Evolutionary conservation across 768 basidiomycete species (phyloP).

Genomic region (Mycena pura): DNA sequence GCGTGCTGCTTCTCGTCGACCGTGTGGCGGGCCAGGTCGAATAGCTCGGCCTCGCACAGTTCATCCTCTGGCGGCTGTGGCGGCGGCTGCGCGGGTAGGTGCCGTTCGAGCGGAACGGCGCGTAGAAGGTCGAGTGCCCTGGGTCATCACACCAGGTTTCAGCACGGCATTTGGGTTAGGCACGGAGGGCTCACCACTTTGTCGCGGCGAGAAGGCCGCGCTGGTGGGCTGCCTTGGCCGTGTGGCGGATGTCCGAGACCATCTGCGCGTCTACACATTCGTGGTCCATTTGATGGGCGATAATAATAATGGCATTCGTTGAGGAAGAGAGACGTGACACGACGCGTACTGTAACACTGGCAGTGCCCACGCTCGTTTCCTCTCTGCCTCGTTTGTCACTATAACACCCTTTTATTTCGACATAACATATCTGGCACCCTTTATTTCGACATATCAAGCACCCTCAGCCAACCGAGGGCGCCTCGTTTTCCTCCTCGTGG

Average conservation of each 20-base stretch:
- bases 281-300: not conserved
- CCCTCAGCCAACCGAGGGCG: too few species aligned
- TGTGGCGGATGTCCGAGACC: slow-evolving; percentile 49
- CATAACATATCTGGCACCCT: too few species aligned
- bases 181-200: slow-evolving; percentile 61
- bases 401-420: too few species aligned
- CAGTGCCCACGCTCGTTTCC: too few species aligned
- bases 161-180: too few species aligned
- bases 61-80: slow-evolving; percentile 43
- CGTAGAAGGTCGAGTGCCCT: slow-evolving; percentile 65
- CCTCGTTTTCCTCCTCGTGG: too few species aligned
- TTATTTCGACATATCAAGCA: too few species aligned
- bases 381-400: too few species aligned
- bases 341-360: too few species aligned
- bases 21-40: slow-evolving; percentile 59
- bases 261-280: slow-evolving; percentile 42
- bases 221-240: slow-evolving; percentile 59
- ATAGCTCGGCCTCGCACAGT: slow-evolving; percentile 57
- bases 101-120: slow-evolving; percentile 46
- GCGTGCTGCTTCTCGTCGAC: slow-evolving; percentile 67
- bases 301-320: too few species aligned
- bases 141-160: too few species aligned
- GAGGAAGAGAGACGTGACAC: too few species aligned
- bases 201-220: slow-evolving; percentile 57
- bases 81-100: slow-evolving; percentile 23